Conservation (phyloP, 2,329 filamentous ascomycete species). For the Penicillium sp. region DNA sequence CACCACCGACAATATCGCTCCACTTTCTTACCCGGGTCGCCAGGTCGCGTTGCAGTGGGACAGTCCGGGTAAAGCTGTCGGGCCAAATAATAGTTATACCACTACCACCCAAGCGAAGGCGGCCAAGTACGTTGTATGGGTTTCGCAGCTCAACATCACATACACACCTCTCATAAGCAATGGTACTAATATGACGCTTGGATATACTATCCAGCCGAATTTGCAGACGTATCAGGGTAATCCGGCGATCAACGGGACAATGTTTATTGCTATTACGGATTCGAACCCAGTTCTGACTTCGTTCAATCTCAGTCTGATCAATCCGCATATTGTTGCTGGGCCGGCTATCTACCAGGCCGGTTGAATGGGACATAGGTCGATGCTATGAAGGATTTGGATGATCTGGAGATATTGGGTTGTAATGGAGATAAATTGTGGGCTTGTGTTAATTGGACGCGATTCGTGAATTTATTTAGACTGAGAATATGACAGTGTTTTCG, state of each 20-base stretch:
- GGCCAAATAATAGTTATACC: slow-evolving; percentile 80
- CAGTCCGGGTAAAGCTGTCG: slow-evolving; percentile 64
- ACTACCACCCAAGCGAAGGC: slow-evolving; percentile 59
- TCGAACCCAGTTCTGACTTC: slow-evolving; percentile 67
- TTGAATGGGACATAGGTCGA: slow-evolving; percentile 42
- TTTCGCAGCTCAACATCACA: slow-evolving; percentile 73
- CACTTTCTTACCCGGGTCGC: slow-evolving; percentile 73
- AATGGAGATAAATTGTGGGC: background rate
- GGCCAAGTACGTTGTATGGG: slow-evolving; percentile 73
- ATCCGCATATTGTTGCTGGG: slow-evolving; percentile 71
- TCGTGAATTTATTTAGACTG: too few relatives aligned
- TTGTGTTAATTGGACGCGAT: too few relatives aligned
- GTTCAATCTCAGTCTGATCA: slow-evolving; percentile 72
- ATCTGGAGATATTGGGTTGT: background rate
- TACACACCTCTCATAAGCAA: slow-evolving; percentile 60
- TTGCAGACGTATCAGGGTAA: slow-evolving; percentile 67
- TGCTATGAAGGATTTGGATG: background rate
- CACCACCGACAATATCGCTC: slow-evolving; percentile 66
- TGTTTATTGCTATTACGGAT: slow-evolving; percentile 77
- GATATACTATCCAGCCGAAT: slow-evolving; percentile 72
- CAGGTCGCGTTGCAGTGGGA: slow-evolving; percentile 74
- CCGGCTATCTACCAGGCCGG: slow-evolving; percentile 77
- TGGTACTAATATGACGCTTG: slow-evolving; percentile 40
- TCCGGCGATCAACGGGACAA: slow-evolving; percentile 72
- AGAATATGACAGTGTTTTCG: too few relatives aligned